Base-by-base conservation (phyloP, 139 green algal species). In the Chlorella sorokiniana region DNA sequence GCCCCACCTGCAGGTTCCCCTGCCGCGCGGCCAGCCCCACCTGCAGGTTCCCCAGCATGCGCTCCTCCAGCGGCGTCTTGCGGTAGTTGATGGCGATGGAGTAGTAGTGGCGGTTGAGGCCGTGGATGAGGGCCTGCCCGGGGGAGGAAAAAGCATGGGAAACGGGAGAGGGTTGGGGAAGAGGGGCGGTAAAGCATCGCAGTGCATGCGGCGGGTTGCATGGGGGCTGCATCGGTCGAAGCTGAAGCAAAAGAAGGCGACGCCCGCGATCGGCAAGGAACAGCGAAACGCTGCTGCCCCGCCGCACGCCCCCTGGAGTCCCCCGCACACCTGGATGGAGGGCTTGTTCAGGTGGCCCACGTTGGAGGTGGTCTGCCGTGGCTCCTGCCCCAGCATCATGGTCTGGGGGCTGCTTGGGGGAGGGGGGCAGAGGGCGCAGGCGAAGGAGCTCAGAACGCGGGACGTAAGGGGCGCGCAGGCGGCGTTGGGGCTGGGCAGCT, bases 361-460 rank as follows among this genome's bases (percentile, higher is more conserved):
- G 87, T 99, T 99, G 56, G 89, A 96, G 35, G 97, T 99, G 23
- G 97, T 99, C 88, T 99, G 97, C 9, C 96, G 88, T 25, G 96
- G 97, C 86, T 99, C 96, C 88, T 99, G 97, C 1, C 96, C 96
- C 70, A 99, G 89, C 97, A 99, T 99, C 95, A 99, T 98, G 38
- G 95, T 99, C 91, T 99, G 96, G 27, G 94, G 94, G 81, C 92
- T 79, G 73, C 73, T 3, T 48, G 25, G 18, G 23, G 18, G 23
- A 65, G 18, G 23, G 16, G 18, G 23, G 6, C 56, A 65, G 56
- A 65, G n/a, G 56, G 18, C 6, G 23, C 56, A 65, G 56, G 29
- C 18, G 22, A 10, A 22, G 56, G 18, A 33, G 22, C 56, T 65
- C 56, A 65, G 56, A 29, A 65, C 56, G n/a, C n/a, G n/a, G n/a